These are phyloP conservation scores for Ceratocystis destructans DNA, from an alignment of 2,329 filamentous ascomycete species.

Conservation along the genomic window DNA sequence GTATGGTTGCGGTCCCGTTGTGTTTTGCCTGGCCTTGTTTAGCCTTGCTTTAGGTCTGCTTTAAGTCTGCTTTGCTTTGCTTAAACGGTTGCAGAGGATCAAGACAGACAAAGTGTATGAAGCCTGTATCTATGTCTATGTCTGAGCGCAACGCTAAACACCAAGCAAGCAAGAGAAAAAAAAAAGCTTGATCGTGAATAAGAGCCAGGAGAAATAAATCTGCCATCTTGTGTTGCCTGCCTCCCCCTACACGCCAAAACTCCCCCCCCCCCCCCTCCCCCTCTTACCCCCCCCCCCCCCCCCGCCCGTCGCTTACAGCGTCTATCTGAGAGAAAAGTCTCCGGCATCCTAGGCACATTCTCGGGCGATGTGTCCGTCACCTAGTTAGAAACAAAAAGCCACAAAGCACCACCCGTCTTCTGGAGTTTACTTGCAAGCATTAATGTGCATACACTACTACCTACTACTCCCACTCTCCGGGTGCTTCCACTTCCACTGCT, in stretches of 20 bases:
- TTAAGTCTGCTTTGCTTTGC: not conserved
- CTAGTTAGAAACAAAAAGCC: not conserved
- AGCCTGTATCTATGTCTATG: not conserved
- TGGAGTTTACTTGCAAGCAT: not conserved
- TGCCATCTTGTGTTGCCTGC: not conserved
- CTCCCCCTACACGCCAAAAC: not conserved
- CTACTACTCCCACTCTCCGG: not conserved
- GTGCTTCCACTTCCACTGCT: not conserved
- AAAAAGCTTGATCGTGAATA: not conserved
- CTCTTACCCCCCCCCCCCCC: not conserved
- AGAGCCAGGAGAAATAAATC: not conserved
- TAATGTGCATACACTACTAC: not conserved
- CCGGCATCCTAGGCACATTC: not conserved
- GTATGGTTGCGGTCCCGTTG: no score
- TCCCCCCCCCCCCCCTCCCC: not conserved
- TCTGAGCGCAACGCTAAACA: slow-evolving; percentile 5
- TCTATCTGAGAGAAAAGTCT: not conserved
- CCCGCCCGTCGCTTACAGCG: not conserved
- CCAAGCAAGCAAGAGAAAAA: not conserved
- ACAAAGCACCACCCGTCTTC: not conserved
- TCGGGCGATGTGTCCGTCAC: not conserved
- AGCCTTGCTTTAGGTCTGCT: no score
- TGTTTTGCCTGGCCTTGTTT: no score
- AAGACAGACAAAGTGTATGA: not conserved
- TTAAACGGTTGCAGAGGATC: not conserved